Conservation (phyloP, 441 rosid species). For the Dalechampia spathulata region DNA sequence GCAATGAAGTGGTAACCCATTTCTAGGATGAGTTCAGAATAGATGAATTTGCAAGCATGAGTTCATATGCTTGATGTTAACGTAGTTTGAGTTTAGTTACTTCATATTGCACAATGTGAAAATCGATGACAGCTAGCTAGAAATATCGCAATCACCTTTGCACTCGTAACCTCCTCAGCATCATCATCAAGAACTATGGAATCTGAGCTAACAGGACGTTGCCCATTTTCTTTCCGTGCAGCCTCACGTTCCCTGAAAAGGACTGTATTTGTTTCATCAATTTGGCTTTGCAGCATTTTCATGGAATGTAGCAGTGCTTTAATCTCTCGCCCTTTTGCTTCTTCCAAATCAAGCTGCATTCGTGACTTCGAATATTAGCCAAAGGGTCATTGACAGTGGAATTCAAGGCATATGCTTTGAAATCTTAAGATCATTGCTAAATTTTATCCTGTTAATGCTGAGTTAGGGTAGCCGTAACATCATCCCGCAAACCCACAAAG, state of each 20-base stretch:
- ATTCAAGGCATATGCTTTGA: constrained; percentile 3
- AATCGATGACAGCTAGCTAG: not conserved
- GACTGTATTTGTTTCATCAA: constrained; percentile 28
- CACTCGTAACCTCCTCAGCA: constrained; percentile 31
- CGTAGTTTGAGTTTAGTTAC: too few relatives aligned
- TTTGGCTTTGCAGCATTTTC: constrained; percentile 19
- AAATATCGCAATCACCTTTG: constrained; percentile 46
- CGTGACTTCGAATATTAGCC: constrained; percentile 11
- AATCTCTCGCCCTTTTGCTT: constrained; percentile 25
- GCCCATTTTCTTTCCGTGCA: constrained; percentile 23
- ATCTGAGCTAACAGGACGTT: constrained; percentile 22
- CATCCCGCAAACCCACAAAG: constrained; percentile 3
- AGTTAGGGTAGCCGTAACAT: constrained; percentile 7
- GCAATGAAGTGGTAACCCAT: too few relatives aligned
- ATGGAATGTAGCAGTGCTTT: constrained; percentile 22
- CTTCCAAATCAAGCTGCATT: constrained; percentile 22
- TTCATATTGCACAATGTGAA: too few relatives aligned
- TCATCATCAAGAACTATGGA: constrained; percentile 24
- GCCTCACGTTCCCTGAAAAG: constrained; percentile 29
- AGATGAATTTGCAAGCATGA: too few relatives aligned
- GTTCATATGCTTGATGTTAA: too few relatives aligned
- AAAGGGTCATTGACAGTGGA: not conserved
- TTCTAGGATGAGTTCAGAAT: too few relatives aligned
- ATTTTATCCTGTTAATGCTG: constrained; percentile 1
- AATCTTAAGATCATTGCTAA: not conserved